Base-by-base conservation (phyloP, 1,284 basidiomycete genomes). In the Rugosomyces carneus region DNA sequence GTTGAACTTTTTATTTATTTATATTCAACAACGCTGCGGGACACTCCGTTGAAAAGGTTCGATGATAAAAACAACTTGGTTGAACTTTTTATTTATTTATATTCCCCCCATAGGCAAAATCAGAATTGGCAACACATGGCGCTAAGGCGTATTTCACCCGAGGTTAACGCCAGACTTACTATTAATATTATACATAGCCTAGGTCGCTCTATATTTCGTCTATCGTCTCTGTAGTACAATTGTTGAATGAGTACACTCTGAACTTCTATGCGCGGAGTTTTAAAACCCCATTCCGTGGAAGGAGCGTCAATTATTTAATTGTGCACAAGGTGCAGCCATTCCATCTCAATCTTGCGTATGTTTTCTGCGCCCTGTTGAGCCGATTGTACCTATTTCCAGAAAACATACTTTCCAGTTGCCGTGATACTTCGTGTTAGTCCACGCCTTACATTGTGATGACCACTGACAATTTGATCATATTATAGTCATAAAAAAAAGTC, bases 91-190 rank as follows among this genome's bases (percentile, higher is more conserved):
- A n/a, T n/a, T n/a, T n/a, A 92, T 93, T 55, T 95, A 89, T 78
- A 39, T 18, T 29, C 16, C 21, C 6, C 39, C 42, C 36, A 6
- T 61, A 93, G 84, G 92, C 92, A 44, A 92, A 91, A 69, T 66
- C 80, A 39, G 92, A 95, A 65, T 67, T 95, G 42, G 86, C 90
- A 2, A 77, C 76, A 31, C 89, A 93, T 55, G 92, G 92, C 31
- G 88, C 90, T 52, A 89, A 84, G 65, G 80, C 88, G 26, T 93
- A 93, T 67, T 92, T 93, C 65, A 85, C 79, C 50, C 77, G 88
- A 50, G 86, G 84, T 51, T 88, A 65, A 75, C 47, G 13, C 24
- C 47, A 11, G 40, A 48, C 48, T 24, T 49, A 48, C 15, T 52
- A 31, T 44, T 27, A 37, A 43, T 18, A 35, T 49, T 42, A 29